These are phyloP conservation scores for Aristolochia fimbriata DNA, from an alignment of 164 flowering plant species.

Conservation along the genomic window DNA sequence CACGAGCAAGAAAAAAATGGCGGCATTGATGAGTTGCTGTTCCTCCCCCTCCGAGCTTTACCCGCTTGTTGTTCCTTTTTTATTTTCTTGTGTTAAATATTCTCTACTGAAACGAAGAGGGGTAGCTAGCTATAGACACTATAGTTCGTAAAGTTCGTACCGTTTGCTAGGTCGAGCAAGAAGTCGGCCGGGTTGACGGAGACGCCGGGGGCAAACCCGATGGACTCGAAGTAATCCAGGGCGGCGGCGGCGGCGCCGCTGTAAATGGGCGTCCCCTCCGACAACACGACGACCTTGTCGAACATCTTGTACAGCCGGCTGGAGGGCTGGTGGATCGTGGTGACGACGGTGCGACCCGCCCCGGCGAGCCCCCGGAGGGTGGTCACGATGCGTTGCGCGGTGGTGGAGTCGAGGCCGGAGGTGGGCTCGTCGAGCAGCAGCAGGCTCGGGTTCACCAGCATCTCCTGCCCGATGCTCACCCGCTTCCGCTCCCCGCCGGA, in stretches of 20 bases:
- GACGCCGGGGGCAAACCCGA: slow-evolving; percentile 47
- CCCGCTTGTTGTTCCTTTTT: too few species aligned
- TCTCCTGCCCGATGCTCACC: slow-evolving; percentile 94
- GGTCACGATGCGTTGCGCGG: slow-evolving; percentile 59
- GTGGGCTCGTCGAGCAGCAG: slow-evolving; percentile 88
- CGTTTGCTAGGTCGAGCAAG: slow-evolving; percentile 85
- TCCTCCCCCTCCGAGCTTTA: too few species aligned
- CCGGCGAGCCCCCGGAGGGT: slow-evolving; percentile 56
- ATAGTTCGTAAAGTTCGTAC: slow-evolving; percentile 19
- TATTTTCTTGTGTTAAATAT: background rate
- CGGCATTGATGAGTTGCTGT: background rate
- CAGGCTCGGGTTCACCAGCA: slow-evolving; percentile 85
- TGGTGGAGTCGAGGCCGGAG: slow-evolving; percentile 90
- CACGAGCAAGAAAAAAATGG: background rate
- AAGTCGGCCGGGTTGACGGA: slow-evolving; percentile 81
- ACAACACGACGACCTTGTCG: slow-evolving; percentile 65
- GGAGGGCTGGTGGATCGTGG: slow-evolving; percentile 92
- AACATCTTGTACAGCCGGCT: slow-evolving; percentile 73
- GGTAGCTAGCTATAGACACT: background rate
- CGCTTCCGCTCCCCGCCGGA: slow-evolving; percentile 93
- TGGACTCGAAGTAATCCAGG: slow-evolving; percentile 58
- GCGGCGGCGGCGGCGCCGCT: slow-evolving; percentile 45
- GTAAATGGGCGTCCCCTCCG: slow-evolving; percentile 75
- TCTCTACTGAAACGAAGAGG: background rate
- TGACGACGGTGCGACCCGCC: slow-evolving; percentile 68